Evolutionary conservation across 768 basidiomycete genomes (phyloP), one percentile per base, ranked within the genome.

Genomic region (Auriscalpium microsporum): DNA sequence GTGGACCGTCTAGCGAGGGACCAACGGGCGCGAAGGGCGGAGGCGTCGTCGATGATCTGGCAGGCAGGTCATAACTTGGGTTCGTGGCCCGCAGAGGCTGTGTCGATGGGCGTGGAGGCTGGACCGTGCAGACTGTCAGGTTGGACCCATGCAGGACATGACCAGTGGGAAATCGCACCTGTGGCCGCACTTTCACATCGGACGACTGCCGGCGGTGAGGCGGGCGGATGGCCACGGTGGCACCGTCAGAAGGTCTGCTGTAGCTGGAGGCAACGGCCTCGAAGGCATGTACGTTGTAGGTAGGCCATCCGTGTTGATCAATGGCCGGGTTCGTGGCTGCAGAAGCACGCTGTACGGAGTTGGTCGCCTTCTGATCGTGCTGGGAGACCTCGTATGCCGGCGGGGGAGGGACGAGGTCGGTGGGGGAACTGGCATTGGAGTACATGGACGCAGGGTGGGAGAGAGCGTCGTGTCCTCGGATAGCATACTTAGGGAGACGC

Each of bases 1-100:
- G 64, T 0, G 69, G 70, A 0, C 75, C 77, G 56, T 76, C 72
- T 0, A 69, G 60, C 23, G 68, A 68, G 6, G 73, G 69, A 1
- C 68, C 74, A 10, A 68, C 63, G 1, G 69, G 53, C 13, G 68
- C 63, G 60, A 75, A 77, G 8, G 73, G 71, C 0, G 77, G 77
- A 1, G 76, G 76, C 36, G 67, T 70, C 36, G 63, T 62, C 13
- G 52, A 51, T 40, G 10, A 7, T 42, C 28, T 28, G 28, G 5
- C 28, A 3, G 28, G 28, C 5, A 28, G 28, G 28, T 28, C 28
- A 7, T 28, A 4, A 28, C 28, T 28, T 28, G 28, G 28, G 28
- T 28, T 28, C 28, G 28, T 28, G 5, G 28, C 28, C 5, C 28
- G 28, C 28, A 28, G 28, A 28, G 28, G 28, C 28, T 4, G 28